Base-by-base conservation (phyloP, 495 filamentous ascomycete species). In the Penicillium bovifimosum region DNA sequence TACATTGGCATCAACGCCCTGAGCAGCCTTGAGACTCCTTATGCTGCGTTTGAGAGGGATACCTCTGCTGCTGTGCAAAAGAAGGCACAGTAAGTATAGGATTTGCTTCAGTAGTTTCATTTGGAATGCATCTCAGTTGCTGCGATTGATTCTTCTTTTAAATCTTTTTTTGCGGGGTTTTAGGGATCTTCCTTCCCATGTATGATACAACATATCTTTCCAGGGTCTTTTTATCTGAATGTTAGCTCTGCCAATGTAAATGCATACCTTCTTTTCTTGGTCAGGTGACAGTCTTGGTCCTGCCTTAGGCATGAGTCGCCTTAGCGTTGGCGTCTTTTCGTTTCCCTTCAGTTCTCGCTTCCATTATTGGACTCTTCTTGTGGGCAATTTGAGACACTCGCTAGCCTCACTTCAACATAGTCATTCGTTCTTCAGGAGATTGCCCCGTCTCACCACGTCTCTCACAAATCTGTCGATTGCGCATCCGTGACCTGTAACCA, bases 21-120 rank as follows among this genome's bases (percentile, higher is more conserved):
- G 6, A 71, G 79, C 6, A 91, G 90, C 53, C 74, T 98, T 33
- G 74, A 96, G 67, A 87, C 97, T 10, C 83, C 87, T 9, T 97
- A 97, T 71, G 88, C 85, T 42, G 91, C 93, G 1, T 98, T 98
- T 67, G 91, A 95, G 63, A 96, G 93, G 78, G 92, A 96, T 66
- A 96, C 89, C 72, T 89, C 91, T 0, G 85, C 90, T 40, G 76
- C 80, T 29, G 87, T 83, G 48, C 88, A 95, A 72, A 95, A 88
- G 80, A 95, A 95, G 75, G 80, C 86, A 66, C 77, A 86, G 72
- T 75, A 55, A 60, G 52, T 55, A 32, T 14, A 16, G 34, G n/a
- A 9, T n/a, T 39, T 45, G 18, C 24, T 32, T 38, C 33, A 45
- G 35, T 28, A 31, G 39, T 50, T 47, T 38, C 42, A 29, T 42